Percentiles rank a stretch among this genome's conserved stretches.
Evolutionary conservation across 2,329 filamentous ascomycete species (phyloP).

Genomic region (Cladorrhinum sp.): DNA sequence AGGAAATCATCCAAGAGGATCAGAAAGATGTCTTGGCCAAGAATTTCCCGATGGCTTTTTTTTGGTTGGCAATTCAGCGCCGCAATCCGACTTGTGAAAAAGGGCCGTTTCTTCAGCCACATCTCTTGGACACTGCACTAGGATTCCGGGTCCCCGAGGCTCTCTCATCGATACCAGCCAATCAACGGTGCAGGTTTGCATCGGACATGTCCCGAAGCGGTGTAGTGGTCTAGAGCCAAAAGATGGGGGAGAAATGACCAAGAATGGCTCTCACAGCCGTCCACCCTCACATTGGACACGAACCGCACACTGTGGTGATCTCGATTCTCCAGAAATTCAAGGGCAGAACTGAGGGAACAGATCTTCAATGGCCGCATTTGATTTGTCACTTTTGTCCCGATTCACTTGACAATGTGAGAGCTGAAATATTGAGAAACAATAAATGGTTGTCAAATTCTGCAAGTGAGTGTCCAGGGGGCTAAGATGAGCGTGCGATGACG

Average conservation of each 20-base stretch:
- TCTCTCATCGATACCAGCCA: slow-evolving; percentile 8
- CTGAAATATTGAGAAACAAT: neutral
- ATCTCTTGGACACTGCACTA: slow-evolving; percentile 18
- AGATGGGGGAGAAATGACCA: too few species aligned
- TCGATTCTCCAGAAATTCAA: neutral
- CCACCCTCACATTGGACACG: slow-evolving; percentile 2
- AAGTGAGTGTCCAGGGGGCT: neutral
- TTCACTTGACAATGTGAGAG: neutral
- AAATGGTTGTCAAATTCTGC: neutral
- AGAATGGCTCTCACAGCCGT: slow-evolving; percentile 9
- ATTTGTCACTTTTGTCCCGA: neutral
- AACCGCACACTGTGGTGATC: neutral
- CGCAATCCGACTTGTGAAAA: slow-evolving; percentile 18
- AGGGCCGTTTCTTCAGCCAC: slow-evolving; percentile 28
- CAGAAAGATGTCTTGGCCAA: neutral
- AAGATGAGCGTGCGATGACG: neutral
- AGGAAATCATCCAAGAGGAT: neutral
- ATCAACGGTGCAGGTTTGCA: slow-evolving; percentile 7
- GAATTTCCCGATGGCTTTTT: neutral
- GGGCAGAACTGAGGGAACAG: neutral
- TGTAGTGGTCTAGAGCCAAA: slow-evolving; percentile 9
- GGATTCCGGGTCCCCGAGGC: slow-evolving; percentile 4
- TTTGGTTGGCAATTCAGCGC: neutral
- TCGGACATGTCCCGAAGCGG: slow-evolving; percentile 15
- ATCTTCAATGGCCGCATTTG: neutral